Evolutionary conservation across 2,329 filamentous ascomycete genomes (phyloP).

Genomic region (Cryphonectria naterciae): DNA sequence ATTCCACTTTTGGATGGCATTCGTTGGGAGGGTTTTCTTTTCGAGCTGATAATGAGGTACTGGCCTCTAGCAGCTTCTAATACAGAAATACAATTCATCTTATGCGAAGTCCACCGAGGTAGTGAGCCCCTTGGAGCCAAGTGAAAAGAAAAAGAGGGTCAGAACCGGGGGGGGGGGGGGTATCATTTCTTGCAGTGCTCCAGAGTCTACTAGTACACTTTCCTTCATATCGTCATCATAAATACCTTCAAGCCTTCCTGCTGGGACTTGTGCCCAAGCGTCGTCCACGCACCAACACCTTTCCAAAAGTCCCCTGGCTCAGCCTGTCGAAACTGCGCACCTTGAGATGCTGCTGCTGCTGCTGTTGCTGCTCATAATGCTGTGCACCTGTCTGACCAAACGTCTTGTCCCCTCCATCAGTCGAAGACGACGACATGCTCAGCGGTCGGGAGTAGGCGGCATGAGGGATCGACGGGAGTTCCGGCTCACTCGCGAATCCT

Average conservation of each 20-base stretch:
- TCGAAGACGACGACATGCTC: conserved; percentile 5
- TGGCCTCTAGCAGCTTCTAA: background rate
- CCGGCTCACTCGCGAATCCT: background rate
- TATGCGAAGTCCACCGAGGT: background rate
- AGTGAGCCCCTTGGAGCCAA: too few relatives aligned
- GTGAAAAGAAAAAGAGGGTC: background rate
- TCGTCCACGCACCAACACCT: conserved; percentile 2
- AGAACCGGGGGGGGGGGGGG: background rate
- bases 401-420: conserved; percentile 1
- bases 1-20: background rate
- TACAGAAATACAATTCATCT: conserved; percentile 1
- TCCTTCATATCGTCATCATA: background rate
- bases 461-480: conserved; percentile 7
- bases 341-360: conserved; percentile 8
- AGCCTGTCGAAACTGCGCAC: conserved; percentile 21
- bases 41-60: background rate
- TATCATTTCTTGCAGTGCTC: background rate
- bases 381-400: background rate
- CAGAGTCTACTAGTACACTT: background rate
- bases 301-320: conserved; percentile 22
- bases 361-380: background rate
- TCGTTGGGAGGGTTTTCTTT: background rate
- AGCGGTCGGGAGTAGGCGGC: conserved; percentile 10
- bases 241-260: background rate
- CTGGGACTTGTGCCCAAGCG: background rate